These are phyloP conservation scores for Hymenoscyphus linearis DNA, from an alignment of 2,329 filamentous ascomycete genomes.

Conservation along the genomic window DNA sequence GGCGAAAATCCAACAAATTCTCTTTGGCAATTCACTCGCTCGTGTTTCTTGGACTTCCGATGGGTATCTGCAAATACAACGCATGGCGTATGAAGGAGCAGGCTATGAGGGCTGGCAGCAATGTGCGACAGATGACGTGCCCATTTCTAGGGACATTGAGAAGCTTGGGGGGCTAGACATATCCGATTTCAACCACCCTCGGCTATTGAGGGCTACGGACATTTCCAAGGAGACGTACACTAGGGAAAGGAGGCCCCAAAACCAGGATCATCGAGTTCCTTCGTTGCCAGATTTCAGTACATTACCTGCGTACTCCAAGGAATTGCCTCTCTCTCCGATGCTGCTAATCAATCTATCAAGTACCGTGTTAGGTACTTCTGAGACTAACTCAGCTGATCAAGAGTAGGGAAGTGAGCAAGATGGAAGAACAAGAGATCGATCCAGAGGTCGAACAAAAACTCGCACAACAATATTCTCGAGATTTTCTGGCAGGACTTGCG, in stretches of 20 bases:
- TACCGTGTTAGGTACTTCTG: not conserved
- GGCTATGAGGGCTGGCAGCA: conserved; percentile 7
- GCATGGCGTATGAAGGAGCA: conserved; percentile 19
- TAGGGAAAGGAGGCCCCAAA: not conserved
- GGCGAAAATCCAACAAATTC: conserved; percentile 3
- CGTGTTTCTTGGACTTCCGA: conserved; percentile 14
- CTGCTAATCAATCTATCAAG: not conserved
- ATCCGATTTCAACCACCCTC: not conserved
- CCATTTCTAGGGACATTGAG: not conserved
- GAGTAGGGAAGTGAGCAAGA: not conserved
- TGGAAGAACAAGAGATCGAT: not conserved
- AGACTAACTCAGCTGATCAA: not conserved
- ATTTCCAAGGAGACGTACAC: too few species aligned
- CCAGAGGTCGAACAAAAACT: not conserved
- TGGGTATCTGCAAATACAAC: conserved; percentile 18
- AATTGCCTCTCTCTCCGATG: not conserved
- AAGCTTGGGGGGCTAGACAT: conserved; percentile 1
- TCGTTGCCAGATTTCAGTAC: not conserved
- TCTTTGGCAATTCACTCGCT: conserved; percentile 2
- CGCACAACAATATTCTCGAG: not conserved
- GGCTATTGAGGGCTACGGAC: not conserved
- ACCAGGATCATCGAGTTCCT: not conserved
- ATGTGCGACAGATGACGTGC: not conserved
- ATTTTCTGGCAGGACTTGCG: not conserved
- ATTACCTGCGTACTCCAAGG: not conserved